These are phyloP conservation scores for Ganoderma resinaceum DNA, from an alignment of 1,284 basidiomycete genomes.

Conservation along the genomic window DNA sequence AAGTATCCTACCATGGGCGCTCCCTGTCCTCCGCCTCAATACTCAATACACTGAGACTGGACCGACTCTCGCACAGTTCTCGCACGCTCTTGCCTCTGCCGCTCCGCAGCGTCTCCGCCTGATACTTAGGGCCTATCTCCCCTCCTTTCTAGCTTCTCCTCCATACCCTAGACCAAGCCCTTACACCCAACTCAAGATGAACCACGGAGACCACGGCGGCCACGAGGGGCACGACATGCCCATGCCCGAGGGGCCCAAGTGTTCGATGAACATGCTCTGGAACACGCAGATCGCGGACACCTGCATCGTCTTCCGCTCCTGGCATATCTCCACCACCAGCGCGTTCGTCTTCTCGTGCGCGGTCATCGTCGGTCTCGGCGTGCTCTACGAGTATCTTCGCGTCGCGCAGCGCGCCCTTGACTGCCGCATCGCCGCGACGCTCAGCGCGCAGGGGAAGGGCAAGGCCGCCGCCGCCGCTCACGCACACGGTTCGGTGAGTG, in stretches of 20 bases:
- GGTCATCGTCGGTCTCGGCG: conserved; percentile 66
- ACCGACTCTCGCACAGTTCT: background rate
- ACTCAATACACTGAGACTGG: background rate
- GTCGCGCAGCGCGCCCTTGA: conserved; percentile 66
- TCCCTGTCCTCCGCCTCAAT: background rate
- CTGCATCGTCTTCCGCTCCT: conserved; percentile 75
- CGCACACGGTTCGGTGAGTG: conserved; percentile 44
- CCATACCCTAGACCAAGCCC: background rate
- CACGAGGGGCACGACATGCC: conserved; percentile 54
- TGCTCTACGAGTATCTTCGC: conserved; percentile 80
- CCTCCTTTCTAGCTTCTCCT: background rate
- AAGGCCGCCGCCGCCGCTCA: conserved; percentile 42
- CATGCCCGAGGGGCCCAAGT: conserved; percentile 33
- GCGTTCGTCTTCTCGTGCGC: conserved; percentile 68
- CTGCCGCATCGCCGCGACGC: conserved; percentile 55
- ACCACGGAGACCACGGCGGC: conserved; percentile 57
- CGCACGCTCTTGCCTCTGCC: background rate
- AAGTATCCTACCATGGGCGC: background rate
- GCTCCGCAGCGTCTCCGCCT: background rate
- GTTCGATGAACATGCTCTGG: conserved; percentile 45
- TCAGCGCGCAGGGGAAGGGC: conserved; percentile 55
- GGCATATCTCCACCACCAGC: conserved; percentile 70
- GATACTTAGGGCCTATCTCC: conserved; percentile 1
- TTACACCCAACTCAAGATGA: conserved; percentile 39
- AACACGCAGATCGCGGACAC: conserved; percentile 79